Base-by-base conservation (phyloP, 164 flowering plant genomes). In the Magnolia officinalis region DNA sequence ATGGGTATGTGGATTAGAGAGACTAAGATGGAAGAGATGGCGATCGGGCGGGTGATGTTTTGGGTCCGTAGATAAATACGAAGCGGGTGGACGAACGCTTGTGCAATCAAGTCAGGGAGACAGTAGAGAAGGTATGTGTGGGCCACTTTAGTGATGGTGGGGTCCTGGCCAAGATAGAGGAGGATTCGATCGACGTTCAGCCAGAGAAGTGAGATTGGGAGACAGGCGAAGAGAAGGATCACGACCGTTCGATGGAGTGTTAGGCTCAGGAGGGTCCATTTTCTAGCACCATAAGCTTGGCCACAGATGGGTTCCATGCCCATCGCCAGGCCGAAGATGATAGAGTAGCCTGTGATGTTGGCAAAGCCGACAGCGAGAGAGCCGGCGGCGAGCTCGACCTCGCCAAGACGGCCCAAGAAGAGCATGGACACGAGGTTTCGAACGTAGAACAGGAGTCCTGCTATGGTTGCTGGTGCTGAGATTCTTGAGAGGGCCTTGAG, bases 241-340 rank as follows among this genome's bases (percentile, higher is more conserved):
- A 74, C 49, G 45, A 82, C 63, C 2, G 84, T 70, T 63, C 79
- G 69, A 13, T 79, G 81, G 19, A 82, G 61, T 0, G 75, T 63
- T 26, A 65, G 79, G 26, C 75, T 67, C 14, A 82, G 69, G 26
- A 79, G 72, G n/a, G 70, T 70, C 75, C 61, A 71, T 73, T 72
- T 79, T 58, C 74, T 58, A 2, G 82, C 82, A 0, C 84, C 84
- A 64, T 73, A 82, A 2, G 84, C 84, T 74, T 82, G 84, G 13
- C 79, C 79, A 37, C 84, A 82, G 20, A 82, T 70, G 58, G 84
- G 82, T 72, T 82, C 84, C 84, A 81, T 79, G 59, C 81, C 84
- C 77, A 76, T 75, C 20, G 84, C 81, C 1, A 81, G 75, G 67
- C 81, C 84, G 24, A 74, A 79, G 72, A 81, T 67, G 63, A 81